phyloP scores from a whole-genome alignment of 768 basidiomycete genomes.

The Mycena pura region DNA sequence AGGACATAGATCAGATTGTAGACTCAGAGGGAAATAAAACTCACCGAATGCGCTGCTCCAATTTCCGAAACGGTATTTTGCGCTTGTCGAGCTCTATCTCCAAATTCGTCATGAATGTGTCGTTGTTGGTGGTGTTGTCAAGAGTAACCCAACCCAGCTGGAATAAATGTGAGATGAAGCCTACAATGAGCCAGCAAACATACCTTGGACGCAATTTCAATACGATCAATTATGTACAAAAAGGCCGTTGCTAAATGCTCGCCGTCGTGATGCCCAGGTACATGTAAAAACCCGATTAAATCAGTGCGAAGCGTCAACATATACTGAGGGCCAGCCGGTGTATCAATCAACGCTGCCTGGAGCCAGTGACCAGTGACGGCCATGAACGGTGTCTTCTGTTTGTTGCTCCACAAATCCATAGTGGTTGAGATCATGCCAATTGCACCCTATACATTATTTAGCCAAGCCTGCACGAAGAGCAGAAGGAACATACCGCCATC shows the following conservation, averaged over 20 bases:
- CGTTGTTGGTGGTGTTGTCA: conserved; percentile 14
- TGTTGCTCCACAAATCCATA: too few species aligned
- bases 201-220: neutral
- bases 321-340: neutral
- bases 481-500: too few species aligned
- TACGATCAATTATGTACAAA: neutral
- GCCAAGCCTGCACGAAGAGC: too few species aligned
- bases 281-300: neutral
- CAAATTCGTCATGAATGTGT: conserved; percentile 14
- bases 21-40: neutral
- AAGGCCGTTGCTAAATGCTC: neutral
- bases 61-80: neutral
- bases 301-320: neutral
- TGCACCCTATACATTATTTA: conserved; percentile 34
- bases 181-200: neutral
- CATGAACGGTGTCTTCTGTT: too few species aligned
- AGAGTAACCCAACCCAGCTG: conserved; percentile 21
- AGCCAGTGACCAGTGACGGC: too few species aligned
- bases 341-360: neutral
- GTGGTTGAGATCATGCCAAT: conserved; percentile 45
- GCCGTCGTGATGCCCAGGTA: too few species aligned
- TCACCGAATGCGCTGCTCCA: conserved; percentile 11
- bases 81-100: neutral
- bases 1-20: neutral
- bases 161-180: neutral